These are phyloP conservation scores for Lithocarpus polystachyus DNA, from an alignment of 306 rosid genomes.

Conservation along the genomic window DNA sequence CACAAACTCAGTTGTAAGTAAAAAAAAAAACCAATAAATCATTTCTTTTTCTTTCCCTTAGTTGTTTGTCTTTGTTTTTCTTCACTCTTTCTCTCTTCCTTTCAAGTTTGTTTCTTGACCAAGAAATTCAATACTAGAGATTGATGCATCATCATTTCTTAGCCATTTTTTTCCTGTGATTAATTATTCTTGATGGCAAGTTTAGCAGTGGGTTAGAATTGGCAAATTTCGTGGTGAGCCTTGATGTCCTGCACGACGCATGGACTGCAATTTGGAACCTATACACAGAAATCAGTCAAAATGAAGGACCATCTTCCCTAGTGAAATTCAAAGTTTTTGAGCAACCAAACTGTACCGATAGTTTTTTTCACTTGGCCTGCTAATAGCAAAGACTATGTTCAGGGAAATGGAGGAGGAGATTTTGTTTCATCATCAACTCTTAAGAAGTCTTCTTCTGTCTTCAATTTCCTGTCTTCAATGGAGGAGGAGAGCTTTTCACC, in stretches of 20 bases:
- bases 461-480: slow-evolving; percentile 40
- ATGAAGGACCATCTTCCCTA: background rate
- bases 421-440: slow-evolving; percentile 27
- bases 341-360: slow-evolving; percentile 7
- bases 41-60: too few relatives aligned
- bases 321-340: background rate
- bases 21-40: too few relatives aligned
- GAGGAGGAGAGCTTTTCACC: slow-evolving; percentile 29
- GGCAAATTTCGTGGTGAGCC: too few relatives aligned
- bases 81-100: too few relatives aligned
- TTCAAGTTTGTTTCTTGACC: too few relatives aligned
- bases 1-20: too few relatives aligned
- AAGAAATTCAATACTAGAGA: too few relatives aligned
- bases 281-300: background rate
- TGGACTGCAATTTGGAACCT: slow-evolving; percentile 25
- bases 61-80: too few relatives aligned
- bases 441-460: slow-evolving; percentile 15
- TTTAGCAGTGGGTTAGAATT: too few relatives aligned
- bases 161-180: background rate
- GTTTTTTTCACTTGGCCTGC: slow-evolving; percentile 36
- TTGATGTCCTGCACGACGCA: too few relatives aligned
- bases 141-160: background rate
- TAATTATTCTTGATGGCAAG: too few relatives aligned
- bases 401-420: background rate
- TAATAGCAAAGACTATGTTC: background rate